Base-by-base conservation (phyloP, 2,329 filamentous ascomycete genomes). In the Stachybotrys chartarum region DNA sequence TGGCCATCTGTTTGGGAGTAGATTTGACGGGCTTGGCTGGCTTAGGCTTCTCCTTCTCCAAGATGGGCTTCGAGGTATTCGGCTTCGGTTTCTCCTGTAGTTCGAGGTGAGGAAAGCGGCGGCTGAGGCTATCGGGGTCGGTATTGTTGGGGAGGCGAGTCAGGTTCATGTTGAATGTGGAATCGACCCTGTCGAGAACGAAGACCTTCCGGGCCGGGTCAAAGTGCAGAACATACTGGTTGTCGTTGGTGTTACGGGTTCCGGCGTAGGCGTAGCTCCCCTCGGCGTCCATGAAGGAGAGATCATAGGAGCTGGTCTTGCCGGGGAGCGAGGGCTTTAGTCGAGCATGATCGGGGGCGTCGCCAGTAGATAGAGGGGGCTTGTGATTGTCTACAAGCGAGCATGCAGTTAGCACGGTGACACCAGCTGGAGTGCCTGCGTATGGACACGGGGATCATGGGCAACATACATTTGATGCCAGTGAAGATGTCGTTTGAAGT, bases 151-250 rank as follows among this genome's bases (percentile, higher is more conserved):
- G 89, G 14, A 84, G 84, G 55, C 80, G 83, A 53, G 82, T 84
- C 54, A 96, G 74, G 70, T 96, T 97, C 86, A 96, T 92, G 65
- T 90, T 86, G 72, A 96, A 88, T 45, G 86, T 85, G n/a, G 86
- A 87, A 66, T 90, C 84, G 54, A 97, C 77, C 53, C 84, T 85
- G 73, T 97, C 91, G 54, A 97, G 79, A 31, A 94, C 84, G 61
- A 94, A 94, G 55, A 81, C 86, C 65, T 93, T 84, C 53, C 83
- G 84, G 17, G 78, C 75, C 8, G 86, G 79, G 69, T 96, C 89
- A 66, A 93, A 94, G 56, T 93, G 81, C 53, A 96, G 79, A 44
- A 86, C 81, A 64, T 82, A 86, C 66, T 85, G 79, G 55, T 74
- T 76, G 55, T 80, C 76, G 56, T 79, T 78, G 30, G 76, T 78